Conservation (phyloP, 495 filamentous ascomycete genomes). For the Aspergillus kassunensis region DNA sequence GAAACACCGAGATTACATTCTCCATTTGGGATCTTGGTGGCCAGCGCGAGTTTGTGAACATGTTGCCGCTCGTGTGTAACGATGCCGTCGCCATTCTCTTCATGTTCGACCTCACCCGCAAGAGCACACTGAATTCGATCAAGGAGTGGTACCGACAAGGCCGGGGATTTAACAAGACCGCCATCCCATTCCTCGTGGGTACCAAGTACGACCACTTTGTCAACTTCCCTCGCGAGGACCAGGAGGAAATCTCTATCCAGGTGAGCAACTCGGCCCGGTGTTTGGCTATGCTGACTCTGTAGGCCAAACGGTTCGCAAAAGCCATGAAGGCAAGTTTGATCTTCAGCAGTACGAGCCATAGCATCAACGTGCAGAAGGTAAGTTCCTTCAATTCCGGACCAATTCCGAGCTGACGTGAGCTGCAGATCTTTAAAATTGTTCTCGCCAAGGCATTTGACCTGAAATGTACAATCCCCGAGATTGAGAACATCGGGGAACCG, state of each 20-base stretch:
- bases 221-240: constrained; percentile 93
- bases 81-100: constrained; percentile 97
- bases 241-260: constrained; percentile 96
- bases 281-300: constrained; percentile 9
- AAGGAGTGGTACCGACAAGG: constrained; percentile 99
- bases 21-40: constrained; percentile 98
- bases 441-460: constrained; percentile 97
- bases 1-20: constrained; percentile 99
- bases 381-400: neutral
- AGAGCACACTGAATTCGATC: constrained; percentile 97
- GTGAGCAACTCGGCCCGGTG: constrained; percentile 38
- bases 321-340: constrained; percentile 97
- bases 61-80: constrained; percentile 97
- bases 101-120: constrained; percentile 98
- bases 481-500: constrained; percentile 96
- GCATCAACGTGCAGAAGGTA: constrained; percentile 99
- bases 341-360: constrained; percentile 97
- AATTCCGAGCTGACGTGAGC: constrained; percentile 16
- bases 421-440: constrained; percentile 98
- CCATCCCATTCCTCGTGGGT: constrained; percentile 92
- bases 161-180: constrained; percentile 97
- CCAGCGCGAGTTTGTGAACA: constrained; percentile 98
- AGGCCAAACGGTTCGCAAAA: constrained; percentile 95
- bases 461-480: constrained; percentile 98
- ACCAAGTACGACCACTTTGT: constrained; percentile 99